A percentile compares a stretch with the other conserved stretches of the same genome.
Conservation (phyloP, 2,329 filamentous ascomycete species). For the Xylariaceae sp. region DNA sequence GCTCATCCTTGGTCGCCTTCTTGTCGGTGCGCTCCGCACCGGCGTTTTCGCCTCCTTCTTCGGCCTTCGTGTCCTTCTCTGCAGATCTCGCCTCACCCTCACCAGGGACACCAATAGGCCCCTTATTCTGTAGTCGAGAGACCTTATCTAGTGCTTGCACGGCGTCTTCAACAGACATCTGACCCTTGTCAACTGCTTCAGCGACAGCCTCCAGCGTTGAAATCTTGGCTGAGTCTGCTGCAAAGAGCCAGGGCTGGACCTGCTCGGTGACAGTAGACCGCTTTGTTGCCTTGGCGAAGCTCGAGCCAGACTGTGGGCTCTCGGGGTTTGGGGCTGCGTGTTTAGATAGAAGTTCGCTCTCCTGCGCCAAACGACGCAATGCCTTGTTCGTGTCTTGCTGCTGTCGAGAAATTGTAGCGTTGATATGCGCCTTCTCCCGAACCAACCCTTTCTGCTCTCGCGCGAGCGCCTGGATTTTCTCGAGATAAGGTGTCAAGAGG, state of each 20-base stretch:
- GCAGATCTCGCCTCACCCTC: constrained; percentile 31
- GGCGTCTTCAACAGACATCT: constrained; percentile 50
- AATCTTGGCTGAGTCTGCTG: constrained; percentile 56
- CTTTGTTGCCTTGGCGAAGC: constrained; percentile 42
- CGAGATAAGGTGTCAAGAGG: constrained; percentile 53
- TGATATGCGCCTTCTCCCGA: constrained; percentile 54
- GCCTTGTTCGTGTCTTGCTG: constrained; percentile 45
- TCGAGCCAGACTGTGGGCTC: constrained; percentile 24
- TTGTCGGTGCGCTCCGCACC: constrained; percentile 22
- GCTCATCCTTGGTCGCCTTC: constrained; percentile 16
- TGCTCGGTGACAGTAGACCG: constrained; percentile 35
- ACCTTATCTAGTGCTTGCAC: constrained; percentile 47
- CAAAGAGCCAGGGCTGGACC: constrained; percentile 54
- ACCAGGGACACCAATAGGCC: constrained; percentile 19
- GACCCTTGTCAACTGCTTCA: constrained; percentile 55
- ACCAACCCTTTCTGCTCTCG: constrained; percentile 53
- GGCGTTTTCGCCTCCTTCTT: constrained; percentile 17
- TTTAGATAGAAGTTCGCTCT: constrained; percentile 55
- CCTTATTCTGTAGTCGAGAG: constrained; percentile 39
- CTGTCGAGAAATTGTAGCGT: constrained; percentile 45
- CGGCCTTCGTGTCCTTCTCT: constrained; percentile 20
- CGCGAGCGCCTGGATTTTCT: constrained; percentile 47
- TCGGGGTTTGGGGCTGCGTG: constrained; percentile 35
- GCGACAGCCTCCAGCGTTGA: constrained; percentile 53
- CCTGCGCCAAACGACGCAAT: constrained; percentile 52